phyloP scores from a whole-genome alignment of 495 filamentous ascomycete genomes.

The Penicillium samsonianum region DNA sequence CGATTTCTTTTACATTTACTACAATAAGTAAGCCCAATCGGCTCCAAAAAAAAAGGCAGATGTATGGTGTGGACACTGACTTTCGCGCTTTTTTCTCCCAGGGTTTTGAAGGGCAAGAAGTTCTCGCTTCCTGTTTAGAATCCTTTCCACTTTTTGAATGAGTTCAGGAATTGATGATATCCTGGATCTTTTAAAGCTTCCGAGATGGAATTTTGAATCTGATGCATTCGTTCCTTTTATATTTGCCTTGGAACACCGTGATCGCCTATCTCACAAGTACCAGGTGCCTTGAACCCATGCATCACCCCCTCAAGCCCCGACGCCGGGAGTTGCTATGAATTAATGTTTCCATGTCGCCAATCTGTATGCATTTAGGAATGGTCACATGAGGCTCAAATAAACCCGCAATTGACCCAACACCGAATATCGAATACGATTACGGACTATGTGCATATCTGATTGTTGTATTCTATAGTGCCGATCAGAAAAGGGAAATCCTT shows the following conservation, averaged over 20 bases:
- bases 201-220: background rate
- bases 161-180: background rate
- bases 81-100: conserved; percentile 22
- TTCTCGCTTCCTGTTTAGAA: conserved; percentile 80
- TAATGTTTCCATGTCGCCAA: conserved; percentile 19
- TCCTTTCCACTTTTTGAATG: background rate
- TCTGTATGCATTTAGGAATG: conserved; percentile 2
- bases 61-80: background rate
- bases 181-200: background rate
- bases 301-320: background rate
- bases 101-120: conserved; percentile 83
- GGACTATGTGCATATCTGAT: background rate
- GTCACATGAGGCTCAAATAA: background rate
- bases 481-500: background rate
- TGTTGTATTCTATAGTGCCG: background rate
- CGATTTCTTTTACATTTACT: conserved; percentile 99
- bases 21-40: conserved; percentile 69
- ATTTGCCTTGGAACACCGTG: conserved; percentile 7
- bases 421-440: background rate
- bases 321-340: conserved; percentile 13
- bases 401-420: background rate
- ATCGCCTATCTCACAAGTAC: background rate
- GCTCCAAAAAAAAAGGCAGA: background rate
- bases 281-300: background rate
- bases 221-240: conserved; percentile 2